Conservation (phyloP, 2,329 filamentous ascomycete genomes). For the Colletotrichum sp. region DNA sequence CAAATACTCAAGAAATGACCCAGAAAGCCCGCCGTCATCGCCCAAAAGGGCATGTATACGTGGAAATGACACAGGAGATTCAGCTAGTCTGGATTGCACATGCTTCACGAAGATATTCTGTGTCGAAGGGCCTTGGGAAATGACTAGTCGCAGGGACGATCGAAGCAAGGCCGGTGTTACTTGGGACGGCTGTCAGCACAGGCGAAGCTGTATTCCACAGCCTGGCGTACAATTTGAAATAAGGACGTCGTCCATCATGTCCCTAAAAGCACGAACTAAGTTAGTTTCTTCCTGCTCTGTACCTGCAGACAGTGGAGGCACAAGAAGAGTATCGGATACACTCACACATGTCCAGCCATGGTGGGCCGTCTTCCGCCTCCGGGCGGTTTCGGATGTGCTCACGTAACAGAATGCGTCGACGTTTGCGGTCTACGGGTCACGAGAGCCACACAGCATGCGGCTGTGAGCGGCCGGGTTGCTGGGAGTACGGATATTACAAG, state of each 20-base stretch:
- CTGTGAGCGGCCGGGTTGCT: neutral
- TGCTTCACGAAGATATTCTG: conserved; percentile 38
- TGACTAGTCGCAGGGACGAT: conserved; percentile 35
- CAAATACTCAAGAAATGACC: conserved; percentile 29
- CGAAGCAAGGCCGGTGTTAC: conserved; percentile 35
- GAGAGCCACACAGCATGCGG: neutral
- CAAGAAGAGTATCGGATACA: neutral
- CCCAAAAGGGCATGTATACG: conserved; percentile 28
- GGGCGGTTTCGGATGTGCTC: neutral
- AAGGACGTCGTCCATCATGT: conserved; percentile 47
- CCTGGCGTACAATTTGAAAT: conserved; percentile 36
- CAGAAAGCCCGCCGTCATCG: conserved; percentile 23
- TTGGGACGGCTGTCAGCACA: conserved; percentile 16
- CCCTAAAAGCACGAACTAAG: conserved; percentile 24
- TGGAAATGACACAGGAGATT: conserved; percentile 25
- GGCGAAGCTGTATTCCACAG: neutral
- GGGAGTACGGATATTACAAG: neutral
- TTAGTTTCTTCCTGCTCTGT: too few species aligned
- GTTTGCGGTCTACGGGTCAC: neutral
- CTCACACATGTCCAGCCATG: conserved; percentile 3
- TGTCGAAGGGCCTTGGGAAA: conserved; percentile 32
- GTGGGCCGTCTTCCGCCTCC: neutral
- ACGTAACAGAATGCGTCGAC: neutral
- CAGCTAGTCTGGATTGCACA: conserved; percentile 30
- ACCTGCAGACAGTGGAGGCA: too few species aligned